Conservation (phyloP, 2,329 filamentous ascomycete species). For the Zasmidium citrigriseum region DNA sequence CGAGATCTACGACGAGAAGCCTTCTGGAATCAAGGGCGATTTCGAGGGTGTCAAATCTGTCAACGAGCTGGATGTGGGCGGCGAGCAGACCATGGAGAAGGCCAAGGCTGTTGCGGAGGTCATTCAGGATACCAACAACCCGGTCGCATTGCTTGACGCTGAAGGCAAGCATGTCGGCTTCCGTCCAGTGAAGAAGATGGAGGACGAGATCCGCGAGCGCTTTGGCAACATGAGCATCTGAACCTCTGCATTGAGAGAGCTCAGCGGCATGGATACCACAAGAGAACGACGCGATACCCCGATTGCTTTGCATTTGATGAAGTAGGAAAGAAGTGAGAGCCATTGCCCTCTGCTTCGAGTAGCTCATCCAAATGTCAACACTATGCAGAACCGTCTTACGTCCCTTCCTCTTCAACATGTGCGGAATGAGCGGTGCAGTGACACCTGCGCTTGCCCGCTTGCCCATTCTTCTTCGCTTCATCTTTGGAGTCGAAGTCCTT, state of each 20-base stretch:
- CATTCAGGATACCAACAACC: slow-evolving; percentile 18
- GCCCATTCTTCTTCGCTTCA: no score
- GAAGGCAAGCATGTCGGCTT: slow-evolving; percentile 19
- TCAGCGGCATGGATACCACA: background rate
- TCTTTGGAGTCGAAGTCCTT: no score
- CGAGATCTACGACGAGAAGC: slow-evolving; percentile 33
- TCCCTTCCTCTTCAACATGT: no score
- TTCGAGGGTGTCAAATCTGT: slow-evolving; percentile 33
- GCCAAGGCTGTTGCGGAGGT: slow-evolving; percentile 16
- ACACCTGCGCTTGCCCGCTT: no score
- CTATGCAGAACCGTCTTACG: no score
- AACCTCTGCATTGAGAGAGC: background rate
- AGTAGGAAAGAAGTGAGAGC: no score
- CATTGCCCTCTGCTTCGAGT: no score
- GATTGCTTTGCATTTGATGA: background rate
- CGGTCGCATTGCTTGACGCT: slow-evolving; percentile 21
- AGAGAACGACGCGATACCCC: background rate
- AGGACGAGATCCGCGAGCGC: slow-evolving; percentile 18
- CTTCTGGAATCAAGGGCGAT: slow-evolving; percentile 30
- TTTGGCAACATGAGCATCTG: background rate
- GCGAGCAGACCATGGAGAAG: slow-evolving; percentile 16
- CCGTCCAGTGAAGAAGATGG: slow-evolving; percentile 22
- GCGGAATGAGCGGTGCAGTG: no score
- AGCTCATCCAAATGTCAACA: no score
- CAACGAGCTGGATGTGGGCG: slow-evolving; percentile 25